Conservation (phyloP, 345 rosid genomes). For the Eucalyptus curtisii region DNA sequence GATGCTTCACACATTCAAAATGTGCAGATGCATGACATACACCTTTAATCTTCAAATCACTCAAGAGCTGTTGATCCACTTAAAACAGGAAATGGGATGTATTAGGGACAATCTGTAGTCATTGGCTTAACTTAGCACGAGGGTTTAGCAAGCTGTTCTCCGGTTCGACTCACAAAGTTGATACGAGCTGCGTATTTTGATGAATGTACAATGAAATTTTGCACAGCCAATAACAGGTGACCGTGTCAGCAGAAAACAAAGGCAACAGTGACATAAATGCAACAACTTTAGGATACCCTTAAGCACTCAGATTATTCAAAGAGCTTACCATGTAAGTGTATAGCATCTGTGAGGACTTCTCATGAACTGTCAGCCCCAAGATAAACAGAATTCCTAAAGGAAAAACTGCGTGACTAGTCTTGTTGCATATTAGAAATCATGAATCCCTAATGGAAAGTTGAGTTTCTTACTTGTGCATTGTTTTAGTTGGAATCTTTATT, state of each 20-base stretch:
- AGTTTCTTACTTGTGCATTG: neutral
- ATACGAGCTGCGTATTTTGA: conserved; percentile 66
- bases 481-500: neutral
- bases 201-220: neutral
- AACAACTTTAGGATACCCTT: neutral
- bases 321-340: conserved; percentile 50
- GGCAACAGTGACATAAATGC: neutral
- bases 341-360: conserved; percentile 54
- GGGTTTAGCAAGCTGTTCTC: conserved; percentile 73
- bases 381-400: neutral
- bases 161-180: conserved; percentile 58
- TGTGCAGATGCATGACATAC: neutral
- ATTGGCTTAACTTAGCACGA: conserved; percentile 57
- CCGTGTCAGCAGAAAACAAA: neutral
- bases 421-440: too few relatives aligned
- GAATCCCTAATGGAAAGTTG: neutral
- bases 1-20: neutral
- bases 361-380: conserved; percentile 26
- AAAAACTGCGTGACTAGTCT: neutral
- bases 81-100: neutral
- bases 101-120: neutral
- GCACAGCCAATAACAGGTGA: neutral
- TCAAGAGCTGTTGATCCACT: neutral
- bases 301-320: neutral
- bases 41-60: neutral